Evolutionary conservation across 768 basidiomycete genomes (phyloP), one percentile per base, ranked within the genome.

Genomic region (Phlebiopsis flavidoalba): DNA sequence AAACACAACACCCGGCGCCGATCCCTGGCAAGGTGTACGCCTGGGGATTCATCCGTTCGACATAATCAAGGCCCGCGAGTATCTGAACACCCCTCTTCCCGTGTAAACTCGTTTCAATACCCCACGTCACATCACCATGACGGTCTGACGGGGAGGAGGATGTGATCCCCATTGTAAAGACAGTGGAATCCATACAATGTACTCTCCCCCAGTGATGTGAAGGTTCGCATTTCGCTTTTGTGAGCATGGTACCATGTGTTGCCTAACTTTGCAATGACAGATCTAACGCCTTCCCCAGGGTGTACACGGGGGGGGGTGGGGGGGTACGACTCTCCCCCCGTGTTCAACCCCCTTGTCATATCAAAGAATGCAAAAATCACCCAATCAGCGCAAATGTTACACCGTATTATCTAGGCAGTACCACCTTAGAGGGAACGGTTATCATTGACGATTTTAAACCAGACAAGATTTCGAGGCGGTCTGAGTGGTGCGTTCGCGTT

Each of bases 231-330:
- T 10, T 36, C 10, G 7, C 12, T 33, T 5, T 69, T 67, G 69
- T 14, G 22, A 52, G 8, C 67, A 70, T 64, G 56, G 63, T 66
- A 52, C 0, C 60, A 45, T 19, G 40, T 67, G 1, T 5, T 67
- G 0, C 66, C 66, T 7, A 67, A 67, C 35, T 70, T 70, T 62
- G 66, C 66, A 11, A 70, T 70, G 69, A 70, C 68, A 51, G 68
- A 70, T 54, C 69, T 60, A 62, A 62, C 57, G 24, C 15, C 17
- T 5, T 64, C 62, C 24, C 68, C 69, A 58, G 69, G 69, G 1
- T 22, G 61, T 8, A 70, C 69, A 8, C 53, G 64, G 5, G 15
- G 8, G 15, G 12, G 1, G 58, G 61, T 17, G 49, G 66, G 11
- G 55, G 11, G 14, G 58, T 58, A 12, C 61, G 68, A 11, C 22